Base-by-base conservation (phyloP, 108 stramenopile species). In the Aureococcus anophagefferens region DNA sequence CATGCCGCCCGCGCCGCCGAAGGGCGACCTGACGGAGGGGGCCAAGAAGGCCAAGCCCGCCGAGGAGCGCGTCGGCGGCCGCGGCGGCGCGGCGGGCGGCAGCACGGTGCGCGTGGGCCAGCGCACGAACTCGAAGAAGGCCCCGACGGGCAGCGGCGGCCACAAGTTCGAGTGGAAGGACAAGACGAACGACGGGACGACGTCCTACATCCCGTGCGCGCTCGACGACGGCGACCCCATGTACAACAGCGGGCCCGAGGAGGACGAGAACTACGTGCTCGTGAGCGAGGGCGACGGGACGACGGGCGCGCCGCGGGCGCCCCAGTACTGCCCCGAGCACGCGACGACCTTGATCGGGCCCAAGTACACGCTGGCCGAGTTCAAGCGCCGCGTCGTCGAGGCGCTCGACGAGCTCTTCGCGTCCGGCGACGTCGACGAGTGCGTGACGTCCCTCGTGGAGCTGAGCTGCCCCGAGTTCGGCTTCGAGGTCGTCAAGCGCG, bases 401-500 rank as follows among this genome's bases (percentile, higher is more conserved):
- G 4, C 17, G 7, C 11, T 75, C 64, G 59, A 34, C 17, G 74
- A 75, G 68, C 40, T 44, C 36, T 63, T 75, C 33, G 17, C 67
- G 46, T 51, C 74, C 15, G 35, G 0, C 11, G 74, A 75, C 28
- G 30, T 75, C 17, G 33, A 59, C 5, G 74, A 75, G 37, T 18
- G 35, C 32, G 62, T 35, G 25, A 5, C 9, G 30, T 63, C 64
- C 36, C 3, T 81, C 31, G 33, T 25, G 46, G 77, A 78, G 63
- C 69, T 81, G n/a, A 25, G 64, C 62, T 32, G 63, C 33, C 75
- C 81, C 40, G 44, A 74, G 66, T 67, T 75, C 37, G 28, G 15
- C 25, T 78, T 64, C 35, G 77, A 81, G 44, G n/a, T 81, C n/a
- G 81, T 78, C 36, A 77, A 77, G 70, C 69, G 77, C 33, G 75